Conservation (phyloP, 192 early-diverging fungal genomes). For the Coemansia sp. region DNA sequence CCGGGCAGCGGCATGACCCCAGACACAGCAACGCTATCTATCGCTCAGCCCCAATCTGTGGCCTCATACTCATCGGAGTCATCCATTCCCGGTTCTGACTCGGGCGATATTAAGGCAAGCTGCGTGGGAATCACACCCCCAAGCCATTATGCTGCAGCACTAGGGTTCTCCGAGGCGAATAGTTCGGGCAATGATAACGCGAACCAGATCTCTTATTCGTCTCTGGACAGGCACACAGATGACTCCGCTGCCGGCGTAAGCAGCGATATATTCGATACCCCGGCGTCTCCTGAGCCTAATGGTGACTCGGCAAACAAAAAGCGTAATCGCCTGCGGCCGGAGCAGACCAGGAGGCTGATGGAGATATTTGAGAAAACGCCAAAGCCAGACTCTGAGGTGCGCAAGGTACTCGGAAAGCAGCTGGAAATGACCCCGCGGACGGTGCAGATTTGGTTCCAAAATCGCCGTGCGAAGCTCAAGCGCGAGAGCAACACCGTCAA, state of each 20-base stretch:
- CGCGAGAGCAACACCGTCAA: conserved; percentile 52
- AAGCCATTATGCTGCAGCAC: background rate
- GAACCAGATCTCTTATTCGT: background rate
- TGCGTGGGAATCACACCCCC: background rate
- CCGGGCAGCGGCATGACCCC: background rate
- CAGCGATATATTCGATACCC: background rate
- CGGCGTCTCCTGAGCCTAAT: conserved; percentile 23
- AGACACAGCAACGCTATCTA: background rate
- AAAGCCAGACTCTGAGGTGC: conserved; percentile 67
- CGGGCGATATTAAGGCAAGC: background rate
- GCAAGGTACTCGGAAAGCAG: conserved; percentile 61
- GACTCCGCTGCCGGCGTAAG: background rate
- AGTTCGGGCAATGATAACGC: background rate
- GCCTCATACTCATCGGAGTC: background rate
- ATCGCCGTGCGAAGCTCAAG: conserved; percentile 85
- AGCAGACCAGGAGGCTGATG: conserved; percentile 65
- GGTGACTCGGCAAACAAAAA: conserved; percentile 51
- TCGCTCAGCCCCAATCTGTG: background rate
- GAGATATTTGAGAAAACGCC: conserved; percentile 59
- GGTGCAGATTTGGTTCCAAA: conserved; percentile 88
- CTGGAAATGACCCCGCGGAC: conserved; percentile 69
- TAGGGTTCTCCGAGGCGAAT: background rate
- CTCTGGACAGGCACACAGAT: background rate
- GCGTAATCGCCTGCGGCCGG: conserved; percentile 66
- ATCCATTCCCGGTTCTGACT: background rate